Conservation (phyloP, 352 stramenopile species). For the Globisporangium abappressorium region DNA sequence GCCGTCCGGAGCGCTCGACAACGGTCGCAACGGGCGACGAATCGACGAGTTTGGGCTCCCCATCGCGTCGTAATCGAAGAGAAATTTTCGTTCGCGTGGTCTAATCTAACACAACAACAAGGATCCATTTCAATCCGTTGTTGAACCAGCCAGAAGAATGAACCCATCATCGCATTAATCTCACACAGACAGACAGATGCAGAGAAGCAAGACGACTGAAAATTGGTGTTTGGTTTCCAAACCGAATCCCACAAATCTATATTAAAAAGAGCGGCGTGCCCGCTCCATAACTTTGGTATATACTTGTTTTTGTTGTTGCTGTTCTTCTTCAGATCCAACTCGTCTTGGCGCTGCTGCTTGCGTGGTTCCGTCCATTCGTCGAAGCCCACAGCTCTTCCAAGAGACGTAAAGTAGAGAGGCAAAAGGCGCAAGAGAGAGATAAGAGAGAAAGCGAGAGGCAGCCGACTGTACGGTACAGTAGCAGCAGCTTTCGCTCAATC, state of each 20-base stretch:
- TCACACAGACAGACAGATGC: neutral
- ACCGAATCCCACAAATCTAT: conserved; percentile 18
- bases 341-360: neutral
- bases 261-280: conserved; percentile 13
- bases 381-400: neutral
- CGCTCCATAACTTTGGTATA: conserved; percentile 12
- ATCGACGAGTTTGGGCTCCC: conserved; percentile 81
- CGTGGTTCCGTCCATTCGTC: neutral
- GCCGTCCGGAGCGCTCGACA: conserved; percentile 44
- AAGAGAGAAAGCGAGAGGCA: neutral
- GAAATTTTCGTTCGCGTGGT: neutral
- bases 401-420: neutral
- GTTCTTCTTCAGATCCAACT: neutral
- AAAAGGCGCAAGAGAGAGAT: neutral
- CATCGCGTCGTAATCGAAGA: conserved; percentile 20
- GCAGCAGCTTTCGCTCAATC: neutral
- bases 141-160: neutral
- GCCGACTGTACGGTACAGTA: neutral
- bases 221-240: conserved; percentile 8
- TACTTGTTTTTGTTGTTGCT: conserved; percentile 4
- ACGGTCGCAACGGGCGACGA: conserved; percentile 19
- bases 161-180: neutral
- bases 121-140: neutral
- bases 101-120: conserved; percentile 3
- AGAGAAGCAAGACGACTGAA: neutral